Percentiles rank a stretch among this genome's conserved stretches.
Conservation (phyloP, 345 rosid genomes). For the Rhodomyrtus tomentosa region DNA sequence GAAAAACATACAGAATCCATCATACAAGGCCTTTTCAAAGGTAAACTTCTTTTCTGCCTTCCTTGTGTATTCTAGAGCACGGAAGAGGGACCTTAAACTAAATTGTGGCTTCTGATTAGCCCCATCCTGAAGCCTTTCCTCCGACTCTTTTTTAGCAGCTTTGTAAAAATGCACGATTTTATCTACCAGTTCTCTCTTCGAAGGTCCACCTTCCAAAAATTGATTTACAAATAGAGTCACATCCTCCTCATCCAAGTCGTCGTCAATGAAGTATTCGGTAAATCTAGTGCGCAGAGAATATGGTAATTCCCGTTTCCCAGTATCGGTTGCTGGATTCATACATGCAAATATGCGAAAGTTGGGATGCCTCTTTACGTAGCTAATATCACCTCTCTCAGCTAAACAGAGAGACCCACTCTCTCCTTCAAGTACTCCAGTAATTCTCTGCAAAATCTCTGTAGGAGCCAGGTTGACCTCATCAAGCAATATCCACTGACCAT, state of each 20-base stretch:
- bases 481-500: conserved; percentile 90
- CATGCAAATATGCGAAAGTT: conserved; percentile 83
- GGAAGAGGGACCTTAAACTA: conserved; percentile 90
- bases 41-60: conserved; percentile 49
- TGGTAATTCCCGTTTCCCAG: conserved; percentile 92
- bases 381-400: conserved; percentile 89
- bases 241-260: conserved; percentile 60
- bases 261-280: conserved; percentile 87
- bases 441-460: conserved; percentile 84
- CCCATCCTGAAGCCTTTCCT: conserved; percentile 93
- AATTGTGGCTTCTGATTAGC: conserved; percentile 97
- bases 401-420: conserved; percentile 82
- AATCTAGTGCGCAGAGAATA: conserved; percentile 68
- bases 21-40: conserved; percentile 60
- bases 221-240: conserved; percentile 56
- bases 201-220: conserved; percentile 48
- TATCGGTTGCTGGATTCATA: conserved; percentile 99
- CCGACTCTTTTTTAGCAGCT: conserved; percentile 64
- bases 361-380: conserved; percentile 55
- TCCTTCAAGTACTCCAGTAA: conserved; percentile 88
- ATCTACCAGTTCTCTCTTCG: conserved; percentile 37
- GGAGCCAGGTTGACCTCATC: conserved; percentile 98
- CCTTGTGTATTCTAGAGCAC: conserved; percentile 73
- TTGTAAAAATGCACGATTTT: conserved; percentile 61
- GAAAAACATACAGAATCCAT: conserved; percentile 89